Evolutionary conservation across 805 yeast genomes (phyloP).

Genomic region (Cephaloascus albidus): DNA sequence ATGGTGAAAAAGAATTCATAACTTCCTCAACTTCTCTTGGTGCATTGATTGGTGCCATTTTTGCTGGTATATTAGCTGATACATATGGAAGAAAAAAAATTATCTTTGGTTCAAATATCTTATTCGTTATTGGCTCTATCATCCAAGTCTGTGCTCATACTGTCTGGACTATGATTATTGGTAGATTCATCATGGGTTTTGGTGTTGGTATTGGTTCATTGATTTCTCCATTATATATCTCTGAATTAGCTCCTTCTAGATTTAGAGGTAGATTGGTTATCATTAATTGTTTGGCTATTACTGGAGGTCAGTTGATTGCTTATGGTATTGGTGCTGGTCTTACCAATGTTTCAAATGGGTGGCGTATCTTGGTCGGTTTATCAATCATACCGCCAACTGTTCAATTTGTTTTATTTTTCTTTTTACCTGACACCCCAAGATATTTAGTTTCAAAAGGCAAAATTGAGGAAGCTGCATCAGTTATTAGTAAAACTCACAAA

Average conservation of each 20-base stretch:
- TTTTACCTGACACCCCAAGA: conserved; percentile 95
- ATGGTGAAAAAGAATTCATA: conserved; percentile 80
- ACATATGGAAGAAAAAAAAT: conserved; percentile 78
- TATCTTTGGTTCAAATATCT: conserved; percentile 69
- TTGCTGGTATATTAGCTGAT: conserved; percentile 82
- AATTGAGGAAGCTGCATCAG: conserved; percentile 55
- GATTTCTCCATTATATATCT: conserved; percentile 87
- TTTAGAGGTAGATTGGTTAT: conserved; percentile 89
- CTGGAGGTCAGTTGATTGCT: conserved; percentile 93
- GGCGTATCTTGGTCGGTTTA: conserved; percentile 89
- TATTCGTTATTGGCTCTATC: conserved; percentile 79
- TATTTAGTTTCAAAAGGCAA: conserved; percentile 68
- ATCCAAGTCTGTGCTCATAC: conserved; percentile 74
- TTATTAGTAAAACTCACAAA: conserved; percentile 53
- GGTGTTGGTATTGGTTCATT: conserved; percentile 95
- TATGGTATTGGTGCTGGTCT: conserved; percentile 91
- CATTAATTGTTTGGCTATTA: conserved; percentile 79
- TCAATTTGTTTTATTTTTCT: conserved; percentile 69
- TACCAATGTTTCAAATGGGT: conserved; percentile 64
- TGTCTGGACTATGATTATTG: conserved; percentile 87
- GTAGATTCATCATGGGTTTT: conserved; percentile 89
- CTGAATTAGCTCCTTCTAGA: conserved; percentile 87
- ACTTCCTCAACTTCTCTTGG: conserved; percentile 95
- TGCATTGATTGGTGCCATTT: conserved; percentile 69
- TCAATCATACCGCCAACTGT: conserved; percentile 79